Evolutionary conservation across 306 rosid genomes (phyloP).

Genomic region (Cicer arietinum): DNA sequence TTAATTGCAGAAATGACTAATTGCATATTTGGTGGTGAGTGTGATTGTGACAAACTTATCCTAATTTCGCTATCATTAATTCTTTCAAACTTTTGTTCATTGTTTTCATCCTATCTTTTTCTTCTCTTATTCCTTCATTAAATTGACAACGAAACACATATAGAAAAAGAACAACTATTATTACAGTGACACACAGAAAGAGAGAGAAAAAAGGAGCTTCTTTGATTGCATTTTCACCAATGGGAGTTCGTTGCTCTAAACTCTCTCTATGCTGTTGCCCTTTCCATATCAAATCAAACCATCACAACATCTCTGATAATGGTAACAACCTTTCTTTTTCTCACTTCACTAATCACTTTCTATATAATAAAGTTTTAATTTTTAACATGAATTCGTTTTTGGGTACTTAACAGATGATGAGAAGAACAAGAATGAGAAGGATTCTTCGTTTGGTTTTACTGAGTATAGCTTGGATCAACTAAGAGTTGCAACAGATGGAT

Average conservation of each 20-base stretch:
- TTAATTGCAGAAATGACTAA: no score
- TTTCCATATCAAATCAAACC: slow-evolving; percentile 77
- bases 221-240: slow-evolving; percentile 52
- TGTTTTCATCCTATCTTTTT: not conserved
- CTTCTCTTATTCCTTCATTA: slow-evolving; percentile 21
- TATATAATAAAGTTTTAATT: slow-evolving; percentile 20
- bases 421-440: slow-evolving; percentile 57
- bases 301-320: slow-evolving; percentile 61
- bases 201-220: not conserved
- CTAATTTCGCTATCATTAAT: no score
- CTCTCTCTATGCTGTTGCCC: slow-evolving; percentile 85
- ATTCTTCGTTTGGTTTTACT: slow-evolving; percentile 63
- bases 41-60: no score
- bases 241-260: slow-evolving; percentile 99
- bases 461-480: slow-evolving; percentile 87
- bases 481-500: slow-evolving; percentile 79
- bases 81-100: no score
- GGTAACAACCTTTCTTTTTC: slow-evolving; percentile 47
- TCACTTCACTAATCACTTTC: slow-evolving; percentile 42
- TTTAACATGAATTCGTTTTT: slow-evolving; percentile 26
- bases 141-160: slow-evolving; percentile 29
- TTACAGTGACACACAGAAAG: not conserved
- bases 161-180: not conserved
- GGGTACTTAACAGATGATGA: slow-evolving; percentile 60
- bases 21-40: no score